Conservation (phyloP, 805 yeast species). For the Kodamaea neixiangensis region DNA sequence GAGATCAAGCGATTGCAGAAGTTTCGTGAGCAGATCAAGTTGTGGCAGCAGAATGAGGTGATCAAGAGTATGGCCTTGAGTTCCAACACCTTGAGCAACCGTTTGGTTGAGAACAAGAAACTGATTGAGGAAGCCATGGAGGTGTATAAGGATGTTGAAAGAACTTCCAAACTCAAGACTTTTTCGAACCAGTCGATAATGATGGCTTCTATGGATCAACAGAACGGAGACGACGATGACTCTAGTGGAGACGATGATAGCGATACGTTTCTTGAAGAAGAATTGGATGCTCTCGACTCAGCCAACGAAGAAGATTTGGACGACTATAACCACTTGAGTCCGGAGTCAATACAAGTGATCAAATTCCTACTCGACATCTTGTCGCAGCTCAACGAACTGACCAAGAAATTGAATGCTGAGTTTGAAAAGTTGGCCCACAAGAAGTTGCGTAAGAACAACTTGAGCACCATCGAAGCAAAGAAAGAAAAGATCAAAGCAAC, state of each 20-base stretch:
- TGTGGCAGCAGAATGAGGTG: conserved; percentile 41
- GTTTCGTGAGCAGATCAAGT: conserved; percentile 47
- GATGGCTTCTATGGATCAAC: conserved; percentile 38
- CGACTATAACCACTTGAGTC: conserved; percentile 23
- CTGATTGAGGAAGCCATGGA: conserved; percentile 49
- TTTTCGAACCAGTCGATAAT: conserved; percentile 48
- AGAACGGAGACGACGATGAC: conserved; percentile 27
- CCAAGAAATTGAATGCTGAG: conserved; percentile 39
- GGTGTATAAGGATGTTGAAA: conserved; percentile 45
- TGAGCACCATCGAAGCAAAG: conserved; percentile 37
- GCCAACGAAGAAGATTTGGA: conserved; percentile 16
- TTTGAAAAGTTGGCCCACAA: conserved; percentile 41
- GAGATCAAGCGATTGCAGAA: conserved; percentile 48
- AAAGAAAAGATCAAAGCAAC: conserved; percentile 41
- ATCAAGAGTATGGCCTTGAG: conserved; percentile 16
- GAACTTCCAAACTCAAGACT: conserved; percentile 44
- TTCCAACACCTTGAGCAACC: conserved; percentile 16
- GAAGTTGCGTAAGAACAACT: conserved; percentile 40
- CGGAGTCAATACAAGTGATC: conserved; percentile 36
- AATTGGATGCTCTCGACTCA: conserved; percentile 12
- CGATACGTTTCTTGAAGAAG: conserved; percentile 13
- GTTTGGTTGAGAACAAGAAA: conserved; percentile 39
- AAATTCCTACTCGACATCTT: conserved; percentile 32
- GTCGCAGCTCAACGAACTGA: conserved; percentile 36
- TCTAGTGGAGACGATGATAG: conserved; percentile 28